A percentile compares a stretch with the other conserved stretches of the same genome.
Conservation (phyloP, 768 basidiomycete genomes). For the Russula ochroleuca region DNA sequence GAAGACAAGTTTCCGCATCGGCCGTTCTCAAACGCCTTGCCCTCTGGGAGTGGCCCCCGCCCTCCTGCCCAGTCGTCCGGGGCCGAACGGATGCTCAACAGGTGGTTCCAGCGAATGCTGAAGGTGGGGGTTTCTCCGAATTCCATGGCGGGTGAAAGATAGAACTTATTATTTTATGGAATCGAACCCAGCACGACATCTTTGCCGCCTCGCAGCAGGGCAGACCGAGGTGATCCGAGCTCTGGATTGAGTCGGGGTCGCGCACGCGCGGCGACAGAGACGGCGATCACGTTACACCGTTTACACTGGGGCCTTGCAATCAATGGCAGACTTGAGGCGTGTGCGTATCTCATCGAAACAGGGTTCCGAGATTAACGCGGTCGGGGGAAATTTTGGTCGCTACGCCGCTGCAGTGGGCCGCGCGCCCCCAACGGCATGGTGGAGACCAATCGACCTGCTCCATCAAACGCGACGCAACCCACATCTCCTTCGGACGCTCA, state of each 20-base stretch:
- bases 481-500: conserved; percentile 81
- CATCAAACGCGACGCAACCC: conserved; percentile 88
- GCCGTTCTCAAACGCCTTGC: too few relatives aligned
- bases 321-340: conserved; percentile 84
- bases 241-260: conserved; percentile 65
- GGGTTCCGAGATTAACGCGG: conserved; percentile 88
- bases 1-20: neutral
- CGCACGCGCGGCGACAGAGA: conserved; percentile 74
- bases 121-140: neutral
- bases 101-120: too few relatives aligned
- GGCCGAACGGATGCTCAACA: too few relatives aligned
- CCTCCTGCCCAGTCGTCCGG: neutral
- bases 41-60: neutral
- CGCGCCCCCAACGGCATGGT: conserved; percentile 95
- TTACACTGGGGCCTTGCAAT: conserved; percentile 98
- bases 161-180: neutral
- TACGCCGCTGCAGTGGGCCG: conserved; percentile 96
- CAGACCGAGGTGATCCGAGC: conserved; percentile 54
- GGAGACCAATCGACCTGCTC: conserved; percentile 89
- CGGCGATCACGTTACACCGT: conserved; percentile 85
- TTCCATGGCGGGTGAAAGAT: too few relatives aligned
- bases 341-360: conserved; percentile 81
- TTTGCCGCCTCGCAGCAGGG: conserved; percentile 85
- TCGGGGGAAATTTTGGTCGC: conserved; percentile 85
- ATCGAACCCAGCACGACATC: conserved; percentile 48